These are phyloP conservation scores for Rickenella mellea DNA, from an alignment of 768 basidiomycete genomes.

Conservation along the genomic window DNA sequence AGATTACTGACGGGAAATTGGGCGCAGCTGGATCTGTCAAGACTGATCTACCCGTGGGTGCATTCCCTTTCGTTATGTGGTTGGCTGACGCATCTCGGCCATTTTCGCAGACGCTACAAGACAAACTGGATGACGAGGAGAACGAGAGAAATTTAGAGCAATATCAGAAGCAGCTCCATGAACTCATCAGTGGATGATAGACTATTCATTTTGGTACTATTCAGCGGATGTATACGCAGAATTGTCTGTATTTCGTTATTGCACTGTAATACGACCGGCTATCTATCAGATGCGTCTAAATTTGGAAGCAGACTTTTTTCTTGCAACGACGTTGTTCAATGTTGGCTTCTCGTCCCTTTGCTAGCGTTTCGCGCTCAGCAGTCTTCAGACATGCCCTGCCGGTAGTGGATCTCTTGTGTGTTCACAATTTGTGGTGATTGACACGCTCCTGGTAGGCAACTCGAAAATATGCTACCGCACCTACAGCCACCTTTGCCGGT, in stretches of 20 bases:
- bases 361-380: constrained; percentile 41
- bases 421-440: neutral
- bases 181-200: constrained; percentile 58
- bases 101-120: constrained; percentile 41
- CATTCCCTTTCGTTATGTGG: constrained; percentile 1
- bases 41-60: constrained; percentile 66
- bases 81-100: constrained; percentile 5
- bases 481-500: constrained; percentile 85
- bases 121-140: constrained; percentile 66
- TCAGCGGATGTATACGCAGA: constrained; percentile 10
- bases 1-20: constrained; percentile 93
- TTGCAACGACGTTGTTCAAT: constrained; percentile 15
- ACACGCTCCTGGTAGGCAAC: constrained; percentile 28
- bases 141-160: constrained; percentile 83
- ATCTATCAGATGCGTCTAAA: neutral
- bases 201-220: constrained; percentile 3
- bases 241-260: constrained; percentile 1
- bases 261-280: neutral
- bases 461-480: constrained; percentile 63
- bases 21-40: constrained; percentile 72
- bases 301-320: too few relatives aligned
- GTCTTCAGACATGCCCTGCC: constrained; percentile 17
- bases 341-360: constrained; percentile 50
- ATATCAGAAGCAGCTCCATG: constrained; percentile 83
- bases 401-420: neutral